A percentile compares a stretch with the other conserved stretches of the same genome.
Evolutionary conservation across 1,284 basidiomycete species (phyloP).

Genomic region (Meira nashicola): DNA sequence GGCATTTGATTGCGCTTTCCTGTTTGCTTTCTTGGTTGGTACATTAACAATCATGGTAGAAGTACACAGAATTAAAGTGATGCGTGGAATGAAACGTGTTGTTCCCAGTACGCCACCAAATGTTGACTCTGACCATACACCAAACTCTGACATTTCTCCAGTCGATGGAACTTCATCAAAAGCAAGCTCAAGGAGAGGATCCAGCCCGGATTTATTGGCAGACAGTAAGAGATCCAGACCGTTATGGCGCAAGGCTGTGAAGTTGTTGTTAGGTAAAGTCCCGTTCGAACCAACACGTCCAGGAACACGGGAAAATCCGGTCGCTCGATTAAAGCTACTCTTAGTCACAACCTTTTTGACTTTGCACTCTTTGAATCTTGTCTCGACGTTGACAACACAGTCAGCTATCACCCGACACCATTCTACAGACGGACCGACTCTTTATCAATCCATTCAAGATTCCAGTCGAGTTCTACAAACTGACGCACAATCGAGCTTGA

Average conservation of each 20-base stretch:
- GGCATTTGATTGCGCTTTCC: constrained; percentile 76
- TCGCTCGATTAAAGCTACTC: constrained; percentile 82
- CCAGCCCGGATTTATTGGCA: not conserved
- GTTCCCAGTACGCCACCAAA: constrained; percentile 40
- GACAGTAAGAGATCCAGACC: constrained; percentile 14
- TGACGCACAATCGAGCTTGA: not conserved
- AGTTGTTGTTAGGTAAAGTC: constrained; percentile 57
- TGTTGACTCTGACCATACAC: constrained; percentile 37
- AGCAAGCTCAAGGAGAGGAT: not conserved
- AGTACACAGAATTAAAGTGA: constrained; percentile 62
- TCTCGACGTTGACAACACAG: constrained; percentile 79
- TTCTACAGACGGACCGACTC: constrained; percentile 46
- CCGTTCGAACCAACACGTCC: constrained; percentile 56
- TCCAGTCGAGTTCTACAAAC: constrained; percentile 7
- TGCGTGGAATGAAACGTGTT: constrained; percentile 55
- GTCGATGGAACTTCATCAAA: constrained; percentile 10
- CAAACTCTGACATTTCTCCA: constrained; percentile 21
- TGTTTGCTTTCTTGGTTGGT: constrained; percentile 84
- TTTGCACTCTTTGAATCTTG: constrained; percentile 68
- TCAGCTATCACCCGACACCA: constrained; percentile 63
- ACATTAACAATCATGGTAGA: constrained; percentile 92
- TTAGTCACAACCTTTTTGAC: constrained; percentile 60
- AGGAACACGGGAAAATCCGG: constrained; percentile 64
- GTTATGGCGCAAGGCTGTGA: constrained; percentile 31
- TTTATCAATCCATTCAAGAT: constrained; percentile 36